Conservation (phyloP, 192 early-diverging fungal genomes). For the Phlyctochytrium planicorne region DNA sequence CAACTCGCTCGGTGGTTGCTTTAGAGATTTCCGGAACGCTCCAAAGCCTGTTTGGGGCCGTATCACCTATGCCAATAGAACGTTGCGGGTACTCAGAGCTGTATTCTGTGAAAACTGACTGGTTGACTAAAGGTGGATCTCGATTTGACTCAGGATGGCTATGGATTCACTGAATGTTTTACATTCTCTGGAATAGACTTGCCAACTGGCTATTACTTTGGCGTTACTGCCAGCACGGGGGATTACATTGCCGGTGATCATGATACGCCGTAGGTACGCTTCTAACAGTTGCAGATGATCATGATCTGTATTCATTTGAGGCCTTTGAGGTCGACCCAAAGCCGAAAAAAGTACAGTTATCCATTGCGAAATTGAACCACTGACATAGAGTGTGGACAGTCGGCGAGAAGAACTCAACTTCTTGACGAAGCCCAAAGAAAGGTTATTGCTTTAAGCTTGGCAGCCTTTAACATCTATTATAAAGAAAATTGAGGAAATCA, state of each 20-base stretch:
- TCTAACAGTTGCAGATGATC: constrained; percentile 70
- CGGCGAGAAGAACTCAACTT: not conserved
- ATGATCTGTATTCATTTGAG: constrained; percentile 70
- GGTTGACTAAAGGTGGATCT: constrained; percentile 25
- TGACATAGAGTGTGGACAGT: constrained; percentile 10
- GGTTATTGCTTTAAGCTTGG: too few species aligned
- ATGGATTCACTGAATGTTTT: constrained; percentile 57
- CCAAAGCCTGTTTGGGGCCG: constrained; percentile 50
- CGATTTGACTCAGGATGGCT: constrained; percentile 57
- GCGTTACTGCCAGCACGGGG: constrained; percentile 48
- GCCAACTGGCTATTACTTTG: constrained; percentile 76
- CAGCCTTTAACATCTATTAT: not conserved
- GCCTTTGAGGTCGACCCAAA: constrained; percentile 68
- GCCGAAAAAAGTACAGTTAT: constrained; percentile 33
- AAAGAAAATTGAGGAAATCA: constrained; percentile 36
- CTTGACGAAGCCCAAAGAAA: too few species aligned
- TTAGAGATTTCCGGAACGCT: constrained; percentile 68
- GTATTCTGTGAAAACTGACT: constrained; percentile 6
- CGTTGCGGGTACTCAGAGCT: constrained; percentile 31
- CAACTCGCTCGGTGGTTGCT: constrained; percentile 45
- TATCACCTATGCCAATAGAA: constrained; percentile 62
- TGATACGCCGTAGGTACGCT: not conserved
- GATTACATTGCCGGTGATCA: constrained; percentile 18
- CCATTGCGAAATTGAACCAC: constrained; percentile 30
- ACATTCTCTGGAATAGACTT: constrained; percentile 47